Conservation (phyloP, 169 alveolate species). For the Eimeria maxima region DNA sequence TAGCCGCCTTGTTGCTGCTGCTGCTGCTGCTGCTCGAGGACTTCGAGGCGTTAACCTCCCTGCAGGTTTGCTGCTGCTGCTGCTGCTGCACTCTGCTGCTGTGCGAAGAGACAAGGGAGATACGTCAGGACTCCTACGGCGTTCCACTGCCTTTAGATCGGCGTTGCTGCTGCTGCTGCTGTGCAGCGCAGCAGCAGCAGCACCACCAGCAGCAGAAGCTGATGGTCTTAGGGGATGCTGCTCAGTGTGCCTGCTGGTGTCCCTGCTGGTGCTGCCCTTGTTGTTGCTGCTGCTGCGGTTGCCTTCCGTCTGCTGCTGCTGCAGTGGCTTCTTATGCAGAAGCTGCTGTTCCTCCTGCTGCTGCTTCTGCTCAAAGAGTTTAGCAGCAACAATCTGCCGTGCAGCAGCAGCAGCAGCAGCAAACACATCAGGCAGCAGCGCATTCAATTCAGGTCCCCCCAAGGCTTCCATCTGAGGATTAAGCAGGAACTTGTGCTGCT, state of each 20-base stretch:
- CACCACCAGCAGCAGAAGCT: neutral
- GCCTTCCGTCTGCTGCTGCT: too few relatives aligned
- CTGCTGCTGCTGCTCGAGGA: slow-evolving; percentile 30
- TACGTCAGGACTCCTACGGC: neutral
- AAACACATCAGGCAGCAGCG: slow-evolving; percentile 18
- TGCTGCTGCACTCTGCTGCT: slow-evolving; percentile 17
- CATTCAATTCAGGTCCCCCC: neutral
- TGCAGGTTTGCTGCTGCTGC: slow-evolving; percentile 2
- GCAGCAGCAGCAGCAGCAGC: slow-evolving; percentile 50
- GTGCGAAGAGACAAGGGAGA: neutral
- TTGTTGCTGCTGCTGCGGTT: too few relatives aligned
- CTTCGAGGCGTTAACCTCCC: neutral
- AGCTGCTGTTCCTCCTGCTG: too few relatives aligned
- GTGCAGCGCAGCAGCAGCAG: neutral
- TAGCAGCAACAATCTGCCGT: neutral
- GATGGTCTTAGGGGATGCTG: neutral
- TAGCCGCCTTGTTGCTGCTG: slow-evolving; percentile 3
- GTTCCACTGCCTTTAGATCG: neutral
- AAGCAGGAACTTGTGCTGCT: slow-evolving; percentile 7
- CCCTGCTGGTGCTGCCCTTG: too few relatives aligned
- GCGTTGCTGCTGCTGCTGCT: neutral
- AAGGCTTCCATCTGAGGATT: neutral
- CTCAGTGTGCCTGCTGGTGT: too few relatives aligned
- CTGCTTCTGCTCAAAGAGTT: too few relatives aligned
- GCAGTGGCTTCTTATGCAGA: too few relatives aligned